A percentile compares a stretch with the other conserved stretches of the same genome.
Evolutionary conservation across 306 rosid species (phyloP).

Genomic region (Amphicarpaea edgeworthii): DNA sequence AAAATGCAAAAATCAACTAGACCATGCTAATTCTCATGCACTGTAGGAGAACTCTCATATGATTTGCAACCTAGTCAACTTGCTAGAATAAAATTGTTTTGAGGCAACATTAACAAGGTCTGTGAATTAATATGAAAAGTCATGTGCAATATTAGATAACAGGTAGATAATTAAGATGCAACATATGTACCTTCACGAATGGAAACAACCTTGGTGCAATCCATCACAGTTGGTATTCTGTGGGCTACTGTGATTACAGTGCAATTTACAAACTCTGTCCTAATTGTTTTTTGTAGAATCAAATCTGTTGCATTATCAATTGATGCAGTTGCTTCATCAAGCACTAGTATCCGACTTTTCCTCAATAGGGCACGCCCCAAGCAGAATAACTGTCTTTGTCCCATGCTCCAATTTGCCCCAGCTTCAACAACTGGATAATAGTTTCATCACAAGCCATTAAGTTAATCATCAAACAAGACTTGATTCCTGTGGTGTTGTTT

Average conservation of each 20-base stretch:
- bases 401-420: slow-evolving; percentile 19
- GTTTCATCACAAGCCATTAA: not conserved
- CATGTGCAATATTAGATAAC: not conserved
- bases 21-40: not conserved
- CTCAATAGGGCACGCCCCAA: slow-evolving; percentile 18
- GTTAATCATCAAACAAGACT: not conserved
- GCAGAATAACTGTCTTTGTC: not conserved
- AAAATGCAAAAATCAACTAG: not conserved
- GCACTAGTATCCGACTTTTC: slow-evolving; percentile 2
- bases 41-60: not conserved
- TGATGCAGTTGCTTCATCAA: slow-evolving; percentile 21
- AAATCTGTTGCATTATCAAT: slow-evolving; percentile 18
- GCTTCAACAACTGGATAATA: not conserved
- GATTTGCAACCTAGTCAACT: slow-evolving; percentile 7
- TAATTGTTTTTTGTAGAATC: not conserved
- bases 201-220: slow-evolving; percentile 61
- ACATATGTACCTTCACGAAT: slow-evolving; percentile 70
- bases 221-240: slow-evolving; percentile 20
- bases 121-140: not conserved
- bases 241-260: slow-evolving; percentile 8
- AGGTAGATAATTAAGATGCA: not conserved
- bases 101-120: not conserved
- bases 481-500: not conserved
- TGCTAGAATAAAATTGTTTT: not conserved
- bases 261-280: slow-evolving; percentile 1